Base-by-base conservation (phyloP, 495 filamentous ascomycete species). In the Evernia prunastri region DNA sequence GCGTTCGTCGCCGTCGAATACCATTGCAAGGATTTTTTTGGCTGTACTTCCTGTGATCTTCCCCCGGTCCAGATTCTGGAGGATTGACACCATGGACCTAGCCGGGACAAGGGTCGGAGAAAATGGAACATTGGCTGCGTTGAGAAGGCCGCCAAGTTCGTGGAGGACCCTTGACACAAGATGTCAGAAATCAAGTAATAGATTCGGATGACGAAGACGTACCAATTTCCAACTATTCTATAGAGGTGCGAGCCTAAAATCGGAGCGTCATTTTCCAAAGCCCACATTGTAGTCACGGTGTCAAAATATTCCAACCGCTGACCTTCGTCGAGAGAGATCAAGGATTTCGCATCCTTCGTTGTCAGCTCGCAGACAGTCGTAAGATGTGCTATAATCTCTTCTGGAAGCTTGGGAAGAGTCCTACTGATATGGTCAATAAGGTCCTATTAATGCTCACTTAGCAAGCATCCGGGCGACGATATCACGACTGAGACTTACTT, bases 261-360 rank as follows among this genome's bases (percentile, higher is more conserved):
- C 37, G 5, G 17, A 53, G n/a, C 35, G 12, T 60, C 31, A n/a
- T 29, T 29, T 29, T 23, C 9, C 27, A 33, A 39, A 11, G 18
- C 39, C 60, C 53, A 63, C 37, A 42, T 37, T 43, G 29, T 43
- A 31, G 37, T 45, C 13, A 92, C 86, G 23, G 88, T 85, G 71
- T 89, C 85, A 68, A 90, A 96, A 69, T 91, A 94, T 63, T 96
- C 88, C 17, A 93, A 74, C 23, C 94, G 83, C 4, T 85, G 86
- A 0, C 92, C 92, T 29, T 89, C 83, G 56, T 97, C 90, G 6
- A 96, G 81, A 39, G 82, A 75, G 56, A 92, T 79, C 42, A 99
- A 73, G 0, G 92, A 89, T 65, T 90, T 84, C 25, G 94, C 92
- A 69, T 99, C 95, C 71, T 95, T 96, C n/a, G 85, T 68, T 0